Evolutionary conservation across 2,329 filamentous ascomycete genomes (phyloP).

Genomic region (Alternaria novae-zelandiae): DNA sequence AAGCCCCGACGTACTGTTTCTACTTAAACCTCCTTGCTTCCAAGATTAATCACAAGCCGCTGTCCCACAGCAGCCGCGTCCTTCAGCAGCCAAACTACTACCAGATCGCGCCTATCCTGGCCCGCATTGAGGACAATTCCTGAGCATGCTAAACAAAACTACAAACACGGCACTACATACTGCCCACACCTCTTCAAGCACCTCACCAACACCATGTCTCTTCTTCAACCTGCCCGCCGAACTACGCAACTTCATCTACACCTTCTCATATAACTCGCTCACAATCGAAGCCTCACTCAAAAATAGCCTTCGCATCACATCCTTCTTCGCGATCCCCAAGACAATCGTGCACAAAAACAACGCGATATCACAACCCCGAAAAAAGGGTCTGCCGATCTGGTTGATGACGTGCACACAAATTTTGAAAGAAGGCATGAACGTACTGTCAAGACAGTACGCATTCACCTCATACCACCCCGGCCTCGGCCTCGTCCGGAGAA

Average conservation of each 20-base stretch:
- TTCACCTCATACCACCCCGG: background rate
- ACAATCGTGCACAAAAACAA: background rate
- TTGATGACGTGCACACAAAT: background rate
- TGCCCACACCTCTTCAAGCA: background rate
- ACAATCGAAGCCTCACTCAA: background rate
- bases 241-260: background rate
- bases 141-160: background rate
- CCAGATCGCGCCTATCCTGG: background rate
- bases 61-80: background rate
- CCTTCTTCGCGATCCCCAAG: background rate
- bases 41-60: background rate
- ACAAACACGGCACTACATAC: background rate
- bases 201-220: background rate
- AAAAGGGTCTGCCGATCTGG: background rate
- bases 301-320: accelerated
- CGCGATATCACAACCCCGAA: background rate
- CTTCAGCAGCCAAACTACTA: background rate
- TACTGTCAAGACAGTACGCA: background rate
- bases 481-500: background rate
- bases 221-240: background rate
- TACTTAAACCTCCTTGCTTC: background rate
- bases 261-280: background rate
- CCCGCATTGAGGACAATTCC: background rate
- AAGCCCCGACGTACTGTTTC: background rate
- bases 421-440: background rate